A percentile compares a stretch with the other conserved stretches of the same genome.
Conservation (phyloP, 2,329 filamentous ascomycete genomes). For the Penicillium rolfsii region DNA sequence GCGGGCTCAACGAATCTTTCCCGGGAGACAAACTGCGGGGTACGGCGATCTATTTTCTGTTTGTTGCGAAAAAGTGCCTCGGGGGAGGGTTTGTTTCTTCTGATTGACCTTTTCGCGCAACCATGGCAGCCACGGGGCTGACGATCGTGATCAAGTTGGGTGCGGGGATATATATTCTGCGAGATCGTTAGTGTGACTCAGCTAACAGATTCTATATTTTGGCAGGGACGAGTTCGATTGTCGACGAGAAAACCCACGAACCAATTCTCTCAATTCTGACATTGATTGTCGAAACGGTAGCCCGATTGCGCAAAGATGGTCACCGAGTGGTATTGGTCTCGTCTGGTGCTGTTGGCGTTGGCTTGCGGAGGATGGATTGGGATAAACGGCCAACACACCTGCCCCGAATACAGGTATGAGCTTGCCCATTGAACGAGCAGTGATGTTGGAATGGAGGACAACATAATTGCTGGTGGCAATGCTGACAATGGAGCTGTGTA, state of each 20-base stretch:
- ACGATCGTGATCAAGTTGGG: constrained; percentile 48
- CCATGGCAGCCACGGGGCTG: constrained; percentile 33
- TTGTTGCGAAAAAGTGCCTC: neutral
- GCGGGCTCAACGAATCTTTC: constrained; percentile 13
- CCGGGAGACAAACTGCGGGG: constrained; percentile 12
- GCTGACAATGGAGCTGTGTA: constrained; percentile 37
- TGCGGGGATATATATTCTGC: constrained; percentile 34
- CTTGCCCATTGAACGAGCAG: neutral
- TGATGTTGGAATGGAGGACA: neutral
- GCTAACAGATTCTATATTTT: constrained; percentile 23
- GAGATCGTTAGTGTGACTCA: constrained; percentile 8
- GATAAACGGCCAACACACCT: constrained; percentile 87
- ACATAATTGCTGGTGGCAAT: neutral
- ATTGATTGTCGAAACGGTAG: constrained; percentile 90
- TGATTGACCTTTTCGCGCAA: constrained; percentile 12
- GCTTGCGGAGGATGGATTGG: constrained; percentile 85
- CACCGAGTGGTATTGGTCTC: constrained; percentile 96
- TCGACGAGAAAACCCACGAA: constrained; percentile 93
- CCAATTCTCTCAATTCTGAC: constrained; percentile 88
- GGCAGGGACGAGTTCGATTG: constrained; percentile 95
- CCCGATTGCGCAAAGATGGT: constrained; percentile 83
- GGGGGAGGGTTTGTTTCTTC: neutral
- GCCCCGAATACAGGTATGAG: constrained; percentile 74
- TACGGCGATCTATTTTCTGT: constrained; percentile 2
- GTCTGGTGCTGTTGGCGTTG: constrained; percentile 94